phyloP scores from a whole-genome alignment of 257 asterid species.

The Lithospermum erythrorhizon region DNA sequence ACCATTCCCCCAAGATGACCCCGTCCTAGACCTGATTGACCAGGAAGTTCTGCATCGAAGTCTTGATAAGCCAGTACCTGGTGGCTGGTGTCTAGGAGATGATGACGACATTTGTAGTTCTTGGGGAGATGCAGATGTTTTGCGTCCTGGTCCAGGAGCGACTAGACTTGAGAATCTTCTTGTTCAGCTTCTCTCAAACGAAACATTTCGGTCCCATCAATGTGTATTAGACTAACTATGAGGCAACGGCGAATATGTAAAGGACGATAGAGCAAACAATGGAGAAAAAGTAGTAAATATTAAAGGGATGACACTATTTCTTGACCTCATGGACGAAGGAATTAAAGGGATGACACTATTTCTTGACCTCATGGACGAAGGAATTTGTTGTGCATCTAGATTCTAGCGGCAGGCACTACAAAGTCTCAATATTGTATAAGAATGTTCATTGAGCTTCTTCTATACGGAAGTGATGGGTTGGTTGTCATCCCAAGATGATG shows the following conservation, averaged over 20 bases:
- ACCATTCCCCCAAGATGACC: constrained; percentile 35
- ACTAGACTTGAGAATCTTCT: constrained; percentile 50
- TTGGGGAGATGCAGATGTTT: constrained; percentile 84
- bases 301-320: background rate
- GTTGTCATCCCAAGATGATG: no score
- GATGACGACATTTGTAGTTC: constrained; percentile 29
- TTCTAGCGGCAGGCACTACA: background rate
- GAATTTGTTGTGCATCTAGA: background rate
- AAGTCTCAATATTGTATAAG: background rate
- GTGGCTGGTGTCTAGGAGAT: constrained; percentile 93
- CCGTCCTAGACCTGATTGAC: constrained; percentile 64
- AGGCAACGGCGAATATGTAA: background rate
- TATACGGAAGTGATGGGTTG: background rate
- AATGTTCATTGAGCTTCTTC: background rate
- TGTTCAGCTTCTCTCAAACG: constrained; percentile 32
- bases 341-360: no score
- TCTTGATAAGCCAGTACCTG: constrained; percentile 46
- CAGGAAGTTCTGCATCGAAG: constrained; percentile 33
- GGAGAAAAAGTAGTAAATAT: background rate
- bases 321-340: background rate
- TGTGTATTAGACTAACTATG: constrained; percentile 22
- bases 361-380: background rate
- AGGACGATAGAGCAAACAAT: background rate
- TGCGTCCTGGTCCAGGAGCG: constrained; percentile 68
- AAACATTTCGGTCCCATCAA: constrained; percentile 24